Percentiles rank a stretch among this genome's conserved stretches.
These are phyloP conservation scores for Pestalotiopsis sp. DNA, from an alignment of 2,329 filamentous ascomycete genomes.

Conservation along the genomic window DNA sequence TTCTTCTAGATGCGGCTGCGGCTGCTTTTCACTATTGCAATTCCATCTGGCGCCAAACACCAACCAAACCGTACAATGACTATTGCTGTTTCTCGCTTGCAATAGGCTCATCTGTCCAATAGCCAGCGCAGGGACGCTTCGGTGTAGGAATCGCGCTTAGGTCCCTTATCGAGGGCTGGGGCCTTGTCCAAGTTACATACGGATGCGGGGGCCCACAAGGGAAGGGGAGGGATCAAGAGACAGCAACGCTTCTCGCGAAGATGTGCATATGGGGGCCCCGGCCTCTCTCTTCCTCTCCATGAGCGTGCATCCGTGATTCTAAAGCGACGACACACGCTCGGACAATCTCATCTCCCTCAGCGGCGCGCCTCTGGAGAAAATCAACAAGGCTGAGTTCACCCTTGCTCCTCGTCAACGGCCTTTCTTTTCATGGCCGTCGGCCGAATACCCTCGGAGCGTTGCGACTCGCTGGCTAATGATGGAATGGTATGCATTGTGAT, in stretches of 20 bases:
- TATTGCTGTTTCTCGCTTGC: not conserved
- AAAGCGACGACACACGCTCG: constrained; percentile 3
- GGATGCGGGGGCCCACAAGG: not conserved
- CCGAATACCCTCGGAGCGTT: not conserved
- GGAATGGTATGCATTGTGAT: not conserved
- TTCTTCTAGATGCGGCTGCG: too few relatives aligned
- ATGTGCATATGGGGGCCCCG: not conserved
- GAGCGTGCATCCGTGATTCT: not conserved
- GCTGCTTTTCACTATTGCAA: not conserved
- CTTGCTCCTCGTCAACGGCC: not conserved
- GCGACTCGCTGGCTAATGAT: not conserved
- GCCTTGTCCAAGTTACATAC: not conserved
- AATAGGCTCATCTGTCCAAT: not conserved
- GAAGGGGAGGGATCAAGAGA: not conserved
- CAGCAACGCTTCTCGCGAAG: not conserved
- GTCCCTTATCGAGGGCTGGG: not conserved
- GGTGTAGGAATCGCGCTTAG: not conserved
- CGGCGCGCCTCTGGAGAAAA: not conserved
- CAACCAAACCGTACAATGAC: not conserved
- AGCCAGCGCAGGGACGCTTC: not conserved
- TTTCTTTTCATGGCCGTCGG: not conserved
- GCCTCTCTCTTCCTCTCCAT: not conserved
- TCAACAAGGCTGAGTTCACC: not conserved
- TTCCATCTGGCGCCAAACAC: not conserved
- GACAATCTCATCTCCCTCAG: constrained; percentile 2